Conservation (phyloP, 2,329 filamentous ascomycete species). For the Stagonosporopsis vannaccii region DNA sequence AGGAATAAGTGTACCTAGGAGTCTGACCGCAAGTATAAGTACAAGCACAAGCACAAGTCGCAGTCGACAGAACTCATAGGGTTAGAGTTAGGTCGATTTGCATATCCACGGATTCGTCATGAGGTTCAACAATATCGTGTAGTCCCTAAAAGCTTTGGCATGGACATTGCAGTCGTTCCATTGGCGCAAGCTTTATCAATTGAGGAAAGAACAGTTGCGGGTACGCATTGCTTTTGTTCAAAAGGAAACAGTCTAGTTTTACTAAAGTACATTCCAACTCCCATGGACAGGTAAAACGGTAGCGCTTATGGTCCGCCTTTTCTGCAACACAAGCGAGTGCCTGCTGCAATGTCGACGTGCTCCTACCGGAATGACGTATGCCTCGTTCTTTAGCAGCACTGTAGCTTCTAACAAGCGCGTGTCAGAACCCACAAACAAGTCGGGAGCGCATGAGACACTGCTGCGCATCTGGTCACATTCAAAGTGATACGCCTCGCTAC, state of each 20-base stretch:
- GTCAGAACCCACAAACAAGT: conserved; percentile 5
- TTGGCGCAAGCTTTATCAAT: too few species aligned
- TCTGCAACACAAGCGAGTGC: conserved; percentile 1
- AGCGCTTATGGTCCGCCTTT: background rate
- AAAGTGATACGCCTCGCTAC: background rate
- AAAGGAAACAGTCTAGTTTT: too few species aligned
- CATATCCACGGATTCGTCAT: background rate
- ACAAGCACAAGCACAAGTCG: background rate
- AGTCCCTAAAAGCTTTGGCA: too few species aligned
- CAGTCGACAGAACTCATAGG: background rate
- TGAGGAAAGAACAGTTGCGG: too few species aligned
- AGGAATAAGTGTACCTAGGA: background rate
- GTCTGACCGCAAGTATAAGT: background rate
- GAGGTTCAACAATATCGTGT: too few species aligned
- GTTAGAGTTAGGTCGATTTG: background rate
- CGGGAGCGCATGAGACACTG: background rate
- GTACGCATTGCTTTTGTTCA: too few species aligned
- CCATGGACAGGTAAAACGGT: background rate
- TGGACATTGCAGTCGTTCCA: too few species aligned
- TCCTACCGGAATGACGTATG: conserved; percentile 25
- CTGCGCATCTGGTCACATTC: background rate
- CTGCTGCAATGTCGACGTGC: conserved; percentile 3
- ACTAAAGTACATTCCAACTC: too few species aligned
- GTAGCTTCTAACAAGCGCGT: conserved; percentile 13
- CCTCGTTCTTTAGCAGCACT: conserved; percentile 11